A percentile compares a stretch with the other conserved stretches of the same genome.
These are phyloP conservation scores for Cyclospora cayetanensis DNA, from an alignment of 169 alveolate species.

Conservation along the genomic window DNA sequence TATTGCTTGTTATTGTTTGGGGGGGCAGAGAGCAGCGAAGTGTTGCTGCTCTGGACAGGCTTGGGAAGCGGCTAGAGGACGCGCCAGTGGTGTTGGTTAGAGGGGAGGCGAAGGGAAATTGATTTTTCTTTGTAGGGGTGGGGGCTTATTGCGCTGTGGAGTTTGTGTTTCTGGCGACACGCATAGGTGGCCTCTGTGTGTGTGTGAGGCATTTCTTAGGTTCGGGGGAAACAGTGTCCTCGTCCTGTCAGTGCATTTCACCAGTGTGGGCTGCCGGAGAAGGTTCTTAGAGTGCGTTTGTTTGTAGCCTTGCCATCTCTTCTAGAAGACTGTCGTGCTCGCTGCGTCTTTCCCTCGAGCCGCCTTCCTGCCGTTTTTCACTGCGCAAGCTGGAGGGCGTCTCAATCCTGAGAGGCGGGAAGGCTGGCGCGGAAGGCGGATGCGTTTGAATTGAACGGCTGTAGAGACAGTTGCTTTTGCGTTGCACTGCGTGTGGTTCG, in stretches of 20 bases:
- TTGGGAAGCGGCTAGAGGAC: background rate
- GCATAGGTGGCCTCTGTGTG: background rate
- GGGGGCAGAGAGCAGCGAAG: background rate
- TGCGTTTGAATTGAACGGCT: too few species aligned
- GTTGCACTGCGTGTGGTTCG: too few species aligned
- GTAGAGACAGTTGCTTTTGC: too few species aligned
- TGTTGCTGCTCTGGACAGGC: background rate
- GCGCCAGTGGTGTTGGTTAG: background rate
- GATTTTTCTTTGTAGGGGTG: background rate
- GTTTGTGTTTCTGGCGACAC: background rate
- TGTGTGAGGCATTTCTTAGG: background rate
- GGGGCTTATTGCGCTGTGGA: background rate
- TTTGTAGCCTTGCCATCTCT: background rate
- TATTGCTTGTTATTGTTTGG: background rate
- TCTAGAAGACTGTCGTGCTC: background rate
- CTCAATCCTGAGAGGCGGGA: too few species aligned
- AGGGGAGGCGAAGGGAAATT: background rate
- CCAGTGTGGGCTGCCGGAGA: constrained; percentile 97
- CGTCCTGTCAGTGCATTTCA: constrained; percentile 96
- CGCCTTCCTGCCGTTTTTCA: too few species aligned
- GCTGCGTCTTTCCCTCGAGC: too few species aligned
- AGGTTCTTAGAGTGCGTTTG: constrained; percentile 85
- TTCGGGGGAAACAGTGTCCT: constrained; percentile 93
- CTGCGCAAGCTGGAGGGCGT: too few species aligned
- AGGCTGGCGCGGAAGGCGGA: too few species aligned